phyloP scores from a whole-genome alignment of 176 grass and related monocot genomes.

The Oryza officinalis region DNA sequence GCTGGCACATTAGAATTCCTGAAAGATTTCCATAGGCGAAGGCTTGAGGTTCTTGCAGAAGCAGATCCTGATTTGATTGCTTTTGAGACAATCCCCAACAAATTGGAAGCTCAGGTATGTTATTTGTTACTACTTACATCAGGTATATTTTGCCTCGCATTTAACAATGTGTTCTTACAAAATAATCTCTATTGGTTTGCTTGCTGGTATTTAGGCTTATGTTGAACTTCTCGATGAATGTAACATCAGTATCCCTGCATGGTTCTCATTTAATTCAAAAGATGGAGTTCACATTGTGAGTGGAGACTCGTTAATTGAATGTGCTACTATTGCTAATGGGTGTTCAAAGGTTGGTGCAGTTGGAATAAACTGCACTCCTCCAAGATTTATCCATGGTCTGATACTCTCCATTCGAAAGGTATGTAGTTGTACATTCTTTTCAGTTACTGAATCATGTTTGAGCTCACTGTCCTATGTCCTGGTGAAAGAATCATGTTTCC shows the following conservation, averaged over 20 bases:
- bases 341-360: slow-evolving; percentile 72
- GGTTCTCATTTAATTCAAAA: slow-evolving; percentile 98
- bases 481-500: background rate
- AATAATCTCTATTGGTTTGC: slow-evolving; percentile 18
- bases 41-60: slow-evolving; percentile 80
- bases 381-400: slow-evolving; percentile 86
- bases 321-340: slow-evolving; percentile 68
- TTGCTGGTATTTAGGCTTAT: slow-evolving; percentile 63
- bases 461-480: background rate
- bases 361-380: slow-evolving; percentile 97
- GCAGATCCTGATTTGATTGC: slow-evolving; percentile 83
- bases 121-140: background rate
- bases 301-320: slow-evolving; percentile 82
- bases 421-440: background rate
- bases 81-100: slow-evolving; percentile 97
- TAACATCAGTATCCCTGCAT: slow-evolving; percentile 76
- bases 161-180: slow-evolving; percentile 16
- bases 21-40: slow-evolving; percentile 85
- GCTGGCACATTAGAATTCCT: slow-evolving; percentile 60
- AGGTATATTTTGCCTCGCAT: background rate
- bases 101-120: slow-evolving; percentile 88
- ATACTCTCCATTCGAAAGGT: slow-evolving; percentile 80
- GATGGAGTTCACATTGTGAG: slow-evolving; percentile 83
- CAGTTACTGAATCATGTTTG: background rate
- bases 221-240: slow-evolving; percentile 83